Evolutionary conservation across 208 protist genomes (phyloP), one percentile per base, ranked within the genome.

Genomic region (Crithidia sp.): DNA sequence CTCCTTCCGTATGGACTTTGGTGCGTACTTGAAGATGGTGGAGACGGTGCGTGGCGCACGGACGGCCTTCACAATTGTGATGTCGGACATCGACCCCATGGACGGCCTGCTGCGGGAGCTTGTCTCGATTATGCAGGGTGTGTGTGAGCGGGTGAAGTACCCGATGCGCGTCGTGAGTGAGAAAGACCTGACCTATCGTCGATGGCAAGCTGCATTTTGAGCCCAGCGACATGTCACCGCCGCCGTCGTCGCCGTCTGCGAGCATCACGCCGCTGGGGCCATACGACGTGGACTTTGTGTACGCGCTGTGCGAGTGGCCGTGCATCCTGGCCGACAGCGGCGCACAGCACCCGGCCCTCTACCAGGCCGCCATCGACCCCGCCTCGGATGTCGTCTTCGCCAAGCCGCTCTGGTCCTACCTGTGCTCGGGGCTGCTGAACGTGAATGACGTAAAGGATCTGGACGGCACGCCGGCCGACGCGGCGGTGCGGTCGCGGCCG

Each of bases 311-410:
- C 28, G 81, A 88, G 64, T 94, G 89, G 86, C 63, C 67, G 8
- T 76, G 82, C 55, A 83, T 94, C n/a, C 71, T 94, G 14, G 67
- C 14, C 10, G 61, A 76, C 57, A 43, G 64, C 37, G 76, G 56
- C 6, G 56, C 64, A 9, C 55, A 74, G 41, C 80, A 90, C 72
- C 14, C 47, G 7, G 84, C 89, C 2, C 65, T 94, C 52, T 83
- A 85, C 67, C 62, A 72, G 13, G 89, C 89, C 16, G 86, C 89
- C 12, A 39, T 91, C 37, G 79, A 91, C 59, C 68, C 76, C 9
- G 53, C 56, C 16, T 62, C 84, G 37, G 86, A 94, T 65, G 86
- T 94, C 4, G 82, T 91, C 37, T 94, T 94, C 73, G 89, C 86
- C 17, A 88, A 91, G 74, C 89, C 89, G 17, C 65, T 94, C 28